A percentile compares a stretch with the other conserved stretches of the same genome.
Evolutionary conservation across 176 grass and related monocot species (phyloP).

Genomic region (Dactylis glomerata): DNA sequence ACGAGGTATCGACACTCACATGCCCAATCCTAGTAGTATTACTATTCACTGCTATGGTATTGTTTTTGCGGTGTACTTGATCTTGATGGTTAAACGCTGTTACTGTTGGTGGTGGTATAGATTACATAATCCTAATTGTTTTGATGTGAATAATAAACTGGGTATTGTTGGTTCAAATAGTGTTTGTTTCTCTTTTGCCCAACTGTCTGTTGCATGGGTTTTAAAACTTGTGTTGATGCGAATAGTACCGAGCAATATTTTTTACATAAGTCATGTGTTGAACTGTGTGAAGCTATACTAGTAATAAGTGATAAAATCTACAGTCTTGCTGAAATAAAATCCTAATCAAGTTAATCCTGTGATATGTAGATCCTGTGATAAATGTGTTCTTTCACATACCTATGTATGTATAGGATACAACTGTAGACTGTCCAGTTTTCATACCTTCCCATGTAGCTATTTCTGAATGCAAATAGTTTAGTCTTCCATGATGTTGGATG

Average conservation of each 20-base stretch:
- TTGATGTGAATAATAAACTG: background rate
- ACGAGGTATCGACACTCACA: constrained; percentile 80
- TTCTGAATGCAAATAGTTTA: background rate
- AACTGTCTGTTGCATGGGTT: background rate
- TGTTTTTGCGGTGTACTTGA: constrained; percentile 29
- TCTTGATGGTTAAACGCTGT: background rate
- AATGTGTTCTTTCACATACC: background rate
- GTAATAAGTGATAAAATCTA: background rate
- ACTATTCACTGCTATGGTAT: background rate
- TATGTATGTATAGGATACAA: background rate
- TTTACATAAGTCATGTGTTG: background rate
- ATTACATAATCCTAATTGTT: background rate
- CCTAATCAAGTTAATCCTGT: background rate
- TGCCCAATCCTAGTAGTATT: constrained; percentile 22
- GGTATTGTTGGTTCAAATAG: background rate
- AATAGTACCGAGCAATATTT: background rate
- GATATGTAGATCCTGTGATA: background rate
- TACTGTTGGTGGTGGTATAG: background rate
- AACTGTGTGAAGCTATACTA: background rate
- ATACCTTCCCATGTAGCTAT: background rate
- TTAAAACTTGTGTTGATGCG: background rate
- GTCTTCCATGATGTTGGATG: background rate
- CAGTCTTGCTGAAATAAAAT: background rate
- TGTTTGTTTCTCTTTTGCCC: background rate
- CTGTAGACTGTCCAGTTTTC: background rate